Evolutionary conservation across 306 rosid species (phyloP), one percentile per base, ranked within the genome.

Genomic region (Mucuna pruriens): DNA sequence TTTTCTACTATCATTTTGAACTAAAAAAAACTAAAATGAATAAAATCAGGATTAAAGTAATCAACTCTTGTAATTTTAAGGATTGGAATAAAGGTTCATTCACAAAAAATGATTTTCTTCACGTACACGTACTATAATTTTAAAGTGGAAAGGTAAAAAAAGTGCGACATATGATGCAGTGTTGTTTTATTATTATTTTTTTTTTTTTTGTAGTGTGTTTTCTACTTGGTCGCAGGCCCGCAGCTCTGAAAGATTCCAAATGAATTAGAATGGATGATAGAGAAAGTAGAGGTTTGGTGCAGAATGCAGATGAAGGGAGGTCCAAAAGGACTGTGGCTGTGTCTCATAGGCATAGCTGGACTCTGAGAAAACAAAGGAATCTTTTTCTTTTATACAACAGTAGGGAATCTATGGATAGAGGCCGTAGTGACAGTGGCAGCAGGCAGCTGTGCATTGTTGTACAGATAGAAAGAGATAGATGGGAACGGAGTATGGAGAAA

Each of bases 371-470:
- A 81, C 82, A 81, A 84, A 75, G 73, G 84, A 84, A 81, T 57
- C 85, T 78, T 75, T 75, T 84, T 63, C 76, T 71, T 57, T 74
- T 71, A 22, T 71, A 78, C 77, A 78, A 65, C 66, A 75, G 85
- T 58, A 55, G 81, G 86, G 88, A 86, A 86, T 89, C 90, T 84
- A 74, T 75, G 80, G 82, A 54, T 64, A 78, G 71, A 74, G 71
- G 84, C 29, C 63, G 71, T 58, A 39, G 78, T 66, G 84, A 68
- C 79, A 36, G 76, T 57, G 49, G 64, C 63, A 51, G 68, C 42
- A 74, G 20, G 63, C 80, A 65, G 70, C 76, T 65, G 26, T 52
- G 71, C 49, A 1, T 75, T 74, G 69, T 76, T 57, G 77, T 82
- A 63, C 74, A 19, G 72, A 66, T 36, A 66, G 49, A 66, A 66